Base-by-base conservation (phyloP, 1,284 basidiomycete species). In the Fomitiporia mediterranea region DNA sequence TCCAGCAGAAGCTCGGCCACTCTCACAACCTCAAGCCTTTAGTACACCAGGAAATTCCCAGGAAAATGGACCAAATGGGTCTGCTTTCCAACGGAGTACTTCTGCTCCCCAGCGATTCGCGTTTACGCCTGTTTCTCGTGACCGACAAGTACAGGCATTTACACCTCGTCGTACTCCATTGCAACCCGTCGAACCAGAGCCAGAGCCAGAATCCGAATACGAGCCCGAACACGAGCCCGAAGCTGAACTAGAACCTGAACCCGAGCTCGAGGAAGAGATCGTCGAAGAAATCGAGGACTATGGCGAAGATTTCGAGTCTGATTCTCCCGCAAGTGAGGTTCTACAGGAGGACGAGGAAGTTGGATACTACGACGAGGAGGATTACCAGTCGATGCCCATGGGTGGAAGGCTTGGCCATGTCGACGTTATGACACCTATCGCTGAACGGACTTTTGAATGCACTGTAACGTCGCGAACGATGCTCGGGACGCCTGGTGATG, bases 391-490 rank as follows among this genome's bases (percentile, higher is more conserved):
- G 4, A 73, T 77, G 7, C 85, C 85, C 17, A 73, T 87, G 56
- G 85, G 86, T 23, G 84, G 86, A 9, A 81, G 89, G 47, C 84
- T 89, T 63, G 89, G 87, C 23, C 77, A 76, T 57, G 89, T 92
- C 71, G 85, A 91, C 64, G 83, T 91, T 54, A 92, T 98, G 90
- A 97, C 94, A 8, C 94, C 94, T 1, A 96, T 98, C 66, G 91
- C 91, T 3, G 95, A 98, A 70, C 79, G 94, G 38, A 97, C 94
- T 4, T 83, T 82, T 65, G 95, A 98, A 68, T 94, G 81, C 67
- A 91, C 89, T 2, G 76, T 74, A 39, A 84, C 80, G 61, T 84
- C 80, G n/a, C 75, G 81, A 55, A 66, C 64, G 32, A 68, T 73
- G 21, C 68, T 67, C 4, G 64, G 64, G 25, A 83, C 77, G 23